phyloP scores from a whole-genome alignment of 1,284 basidiomycete genomes.

The Tilletia caries region DNA sequence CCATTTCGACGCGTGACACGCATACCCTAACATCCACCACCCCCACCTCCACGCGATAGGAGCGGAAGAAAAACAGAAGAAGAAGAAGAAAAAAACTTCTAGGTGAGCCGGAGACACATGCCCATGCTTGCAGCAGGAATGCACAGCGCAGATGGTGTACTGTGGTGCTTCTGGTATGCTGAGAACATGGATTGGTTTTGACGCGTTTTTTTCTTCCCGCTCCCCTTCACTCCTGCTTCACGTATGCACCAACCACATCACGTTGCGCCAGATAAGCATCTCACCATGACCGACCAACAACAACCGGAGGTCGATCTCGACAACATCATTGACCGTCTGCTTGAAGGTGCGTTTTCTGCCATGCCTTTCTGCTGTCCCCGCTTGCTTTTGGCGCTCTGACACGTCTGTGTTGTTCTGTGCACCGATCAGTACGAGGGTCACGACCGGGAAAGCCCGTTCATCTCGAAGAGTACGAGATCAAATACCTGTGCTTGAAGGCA shows the following conservation, averaged over 20 bases:
- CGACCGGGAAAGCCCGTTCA: slow-evolving; percentile 92
- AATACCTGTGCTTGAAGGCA: slow-evolving; percentile 88
- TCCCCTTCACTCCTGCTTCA: too few species aligned
- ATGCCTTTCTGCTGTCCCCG: neutral
- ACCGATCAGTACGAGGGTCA: slow-evolving; percentile 71
- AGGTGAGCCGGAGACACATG: neutral
- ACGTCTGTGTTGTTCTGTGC: neutral
- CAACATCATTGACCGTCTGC: slow-evolving; percentile 52
- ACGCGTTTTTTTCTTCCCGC: too few species aligned
- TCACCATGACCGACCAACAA: slow-evolving; percentile 46
- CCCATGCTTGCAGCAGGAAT: too few species aligned
- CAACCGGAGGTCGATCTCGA: slow-evolving; percentile 52
- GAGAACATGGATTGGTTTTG: too few species aligned
- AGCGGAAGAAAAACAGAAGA: too few species aligned
- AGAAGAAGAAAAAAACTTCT: too few species aligned
- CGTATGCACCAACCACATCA: neutral
- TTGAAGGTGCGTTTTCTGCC: slow-evolving; percentile 33
- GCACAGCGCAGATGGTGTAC: too few species aligned
- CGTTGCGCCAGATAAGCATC: neutral
- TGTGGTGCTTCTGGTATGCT: too few species aligned
- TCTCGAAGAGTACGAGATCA: slow-evolving; percentile 92
- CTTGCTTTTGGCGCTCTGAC: neutral
- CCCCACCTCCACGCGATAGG: too few species aligned
- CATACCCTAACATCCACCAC: too few species aligned
- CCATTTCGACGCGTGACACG: too few species aligned